phyloP scores from a whole-genome alignment of 306 rosid genomes.

The Corylus heterophylla region DNA sequence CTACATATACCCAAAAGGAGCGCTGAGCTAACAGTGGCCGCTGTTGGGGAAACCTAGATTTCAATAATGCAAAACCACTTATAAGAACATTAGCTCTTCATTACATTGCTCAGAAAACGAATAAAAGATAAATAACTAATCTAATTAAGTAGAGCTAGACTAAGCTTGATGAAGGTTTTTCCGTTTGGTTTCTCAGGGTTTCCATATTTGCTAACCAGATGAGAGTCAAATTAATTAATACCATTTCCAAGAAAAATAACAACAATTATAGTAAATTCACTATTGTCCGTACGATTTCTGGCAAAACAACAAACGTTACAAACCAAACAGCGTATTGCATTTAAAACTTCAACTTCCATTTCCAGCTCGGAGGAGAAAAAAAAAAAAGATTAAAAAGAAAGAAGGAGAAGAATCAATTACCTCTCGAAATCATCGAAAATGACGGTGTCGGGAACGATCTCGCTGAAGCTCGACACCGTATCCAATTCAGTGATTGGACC shows the following conservation, averaged over 20 bases:
- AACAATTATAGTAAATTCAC: neutral
- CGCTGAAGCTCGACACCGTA: constrained; percentile 79
- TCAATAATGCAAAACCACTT: constrained; percentile 16
- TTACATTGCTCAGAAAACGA: neutral
- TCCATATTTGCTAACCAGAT: neutral
- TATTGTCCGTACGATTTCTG: neutral
- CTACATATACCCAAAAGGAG: constrained; percentile 94
- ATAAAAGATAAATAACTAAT: neutral
- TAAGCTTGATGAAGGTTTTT: neutral
- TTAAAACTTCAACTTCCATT: neutral
- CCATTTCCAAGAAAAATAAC: neutral
- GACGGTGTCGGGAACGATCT: constrained; percentile 98
- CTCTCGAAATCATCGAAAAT: constrained; percentile 90
- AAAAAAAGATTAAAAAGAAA: neutral
- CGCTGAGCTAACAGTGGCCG: constrained; percentile 93
- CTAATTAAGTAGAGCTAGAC: neutral
- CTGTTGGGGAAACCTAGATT: constrained; percentile 88
- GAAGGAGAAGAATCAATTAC: constrained; percentile 23
- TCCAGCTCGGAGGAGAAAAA: neutral
- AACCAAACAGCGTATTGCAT: neutral
- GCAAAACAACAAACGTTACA: neutral
- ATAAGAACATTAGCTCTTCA: neutral
- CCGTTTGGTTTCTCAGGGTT: neutral
- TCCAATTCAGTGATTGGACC: constrained; percentile 74
- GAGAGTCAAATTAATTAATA: neutral